Percentiles rank a stretch among this genome's conserved stretches.
phyloP scores from a whole-genome alignment of 2,329 filamentous ascomycete genomes.

The Colletotrichum phormii region DNA sequence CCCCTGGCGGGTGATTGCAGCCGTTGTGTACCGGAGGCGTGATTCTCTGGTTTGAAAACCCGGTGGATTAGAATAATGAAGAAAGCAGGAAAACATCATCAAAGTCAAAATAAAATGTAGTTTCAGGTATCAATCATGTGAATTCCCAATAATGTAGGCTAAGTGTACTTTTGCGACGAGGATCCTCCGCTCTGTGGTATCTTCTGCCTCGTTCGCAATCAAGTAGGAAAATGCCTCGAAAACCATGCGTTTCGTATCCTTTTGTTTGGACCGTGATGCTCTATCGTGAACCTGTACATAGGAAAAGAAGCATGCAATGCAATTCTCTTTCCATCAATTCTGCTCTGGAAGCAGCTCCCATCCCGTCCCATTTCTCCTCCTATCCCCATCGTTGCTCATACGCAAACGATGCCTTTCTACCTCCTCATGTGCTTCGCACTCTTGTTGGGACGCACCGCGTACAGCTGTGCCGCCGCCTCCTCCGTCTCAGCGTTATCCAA shows the following conservation, averaged over 20 bases:
- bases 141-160: neutral
- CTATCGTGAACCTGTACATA: neutral
- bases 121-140: neutral
- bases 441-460: constrained; percentile 14
- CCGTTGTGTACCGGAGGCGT: neutral
- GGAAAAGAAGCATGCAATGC: neutral
- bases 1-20: neutral
- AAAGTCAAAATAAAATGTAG: neutral
- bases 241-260: neutral
- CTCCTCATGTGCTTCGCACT: constrained; percentile 30
- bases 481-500: constrained; percentile 48
- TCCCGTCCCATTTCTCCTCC: neutral
- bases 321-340: neutral
- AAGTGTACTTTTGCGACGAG: neutral
- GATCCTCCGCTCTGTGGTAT: constrained; percentile 27
- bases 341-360: neutral
- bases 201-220: constrained; percentile 16
- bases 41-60: too few species aligned
- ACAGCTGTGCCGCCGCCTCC: constrained; percentile 36
- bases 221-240: neutral
- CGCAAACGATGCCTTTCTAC: neutral
- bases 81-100: neutral
- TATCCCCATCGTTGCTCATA: neutral
- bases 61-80: too few species aligned
- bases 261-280: neutral